Conservation (phyloP, 2,329 filamentous ascomycete genomes). For the Rutstroemia sp. region DNA sequence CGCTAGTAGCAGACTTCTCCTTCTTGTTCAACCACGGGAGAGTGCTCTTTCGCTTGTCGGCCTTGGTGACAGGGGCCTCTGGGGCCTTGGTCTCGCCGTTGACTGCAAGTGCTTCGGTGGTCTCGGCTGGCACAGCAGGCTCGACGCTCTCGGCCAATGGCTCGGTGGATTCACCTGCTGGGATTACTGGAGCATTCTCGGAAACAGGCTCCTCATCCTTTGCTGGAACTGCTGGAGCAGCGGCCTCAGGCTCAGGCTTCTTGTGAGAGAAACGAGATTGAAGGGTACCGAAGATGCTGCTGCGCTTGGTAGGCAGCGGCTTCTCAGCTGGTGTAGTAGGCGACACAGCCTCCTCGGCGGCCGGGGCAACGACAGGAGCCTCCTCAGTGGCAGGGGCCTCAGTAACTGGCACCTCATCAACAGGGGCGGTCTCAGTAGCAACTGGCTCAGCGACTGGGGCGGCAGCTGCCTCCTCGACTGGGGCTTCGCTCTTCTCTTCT, state of each 20-base stretch:
- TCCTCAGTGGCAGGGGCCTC: constrained; percentile 16
- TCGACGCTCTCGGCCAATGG: constrained; percentile 24
- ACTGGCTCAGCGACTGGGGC: constrained; percentile 17
- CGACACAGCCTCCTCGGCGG: constrained; percentile 34
- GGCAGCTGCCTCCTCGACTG: constrained; percentile 24
- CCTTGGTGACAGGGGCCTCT: constrained; percentile 33
- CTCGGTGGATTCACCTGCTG: constrained; percentile 27
- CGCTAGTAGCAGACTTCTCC: constrained; percentile 37
- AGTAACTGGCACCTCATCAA: constrained; percentile 27
- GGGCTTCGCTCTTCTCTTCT: constrained; percentile 29
- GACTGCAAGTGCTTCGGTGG: constrained; percentile 28
- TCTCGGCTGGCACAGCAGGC: constrained; percentile 27
- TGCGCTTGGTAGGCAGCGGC: constrained; percentile 29
- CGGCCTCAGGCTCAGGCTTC: constrained; percentile 26
- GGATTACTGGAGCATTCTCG: constrained; percentile 30
- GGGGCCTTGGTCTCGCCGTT: constrained; percentile 33
- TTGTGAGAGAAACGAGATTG: constrained; percentile 25
- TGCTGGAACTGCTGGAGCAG: constrained; percentile 23
- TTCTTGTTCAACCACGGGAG: constrained; percentile 55
- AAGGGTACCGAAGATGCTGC: constrained; percentile 28
- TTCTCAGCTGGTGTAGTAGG: constrained; percentile 19
- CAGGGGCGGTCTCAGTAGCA: constrained; percentile 18
- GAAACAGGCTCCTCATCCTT: constrained; percentile 29
- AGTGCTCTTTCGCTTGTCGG: constrained; percentile 56
- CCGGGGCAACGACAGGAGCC: constrained; percentile 21